phyloP scores from a whole-genome alignment of 1,284 basidiomycete species.

The Cystobasidiaceae sp. region DNA sequence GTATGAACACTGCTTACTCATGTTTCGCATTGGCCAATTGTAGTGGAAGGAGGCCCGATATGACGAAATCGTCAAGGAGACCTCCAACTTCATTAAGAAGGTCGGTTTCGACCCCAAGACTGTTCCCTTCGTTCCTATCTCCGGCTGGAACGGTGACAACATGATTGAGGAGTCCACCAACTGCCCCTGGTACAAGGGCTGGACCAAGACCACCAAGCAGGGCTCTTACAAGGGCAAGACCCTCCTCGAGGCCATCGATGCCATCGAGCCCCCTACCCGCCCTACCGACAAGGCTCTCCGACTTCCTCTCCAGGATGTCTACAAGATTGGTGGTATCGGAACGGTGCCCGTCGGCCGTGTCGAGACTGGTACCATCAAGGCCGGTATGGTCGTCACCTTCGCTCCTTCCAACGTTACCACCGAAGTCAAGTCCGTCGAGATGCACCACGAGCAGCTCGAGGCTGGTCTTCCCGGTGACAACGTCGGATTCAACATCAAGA shows the following conservation, averaged over 20 bases:
- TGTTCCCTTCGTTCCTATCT: constrained; percentile 98
- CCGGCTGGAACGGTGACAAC: constrained; percentile 99
- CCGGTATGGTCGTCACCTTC: constrained; percentile 93
- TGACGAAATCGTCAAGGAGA: constrained; percentile 99
- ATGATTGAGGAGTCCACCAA: constrained; percentile 97
- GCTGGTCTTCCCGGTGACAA: constrained; percentile 97
- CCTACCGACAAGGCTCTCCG: constrained; percentile 99
- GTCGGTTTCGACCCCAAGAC: constrained; percentile 99
- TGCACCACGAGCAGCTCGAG: constrained; percentile 99
- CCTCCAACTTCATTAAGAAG: constrained; percentile 99
- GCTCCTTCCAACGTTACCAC: constrained; percentile 97
- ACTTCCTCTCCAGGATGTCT: constrained; percentile 99
- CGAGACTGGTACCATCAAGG: constrained; percentile 99
- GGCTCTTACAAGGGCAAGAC: constrained; percentile 96
- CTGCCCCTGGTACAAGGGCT: constrained; percentile 99
- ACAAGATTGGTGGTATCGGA: constrained; percentile 99
- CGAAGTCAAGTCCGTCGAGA: constrained; percentile 98
- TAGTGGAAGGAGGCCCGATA: constrained; percentile 99
- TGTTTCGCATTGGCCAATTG: constrained; percentile 24
- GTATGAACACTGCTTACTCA: constrained; percentile 39
- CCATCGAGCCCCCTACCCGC: constrained; percentile 94
- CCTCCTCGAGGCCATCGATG: constrained; percentile 98
- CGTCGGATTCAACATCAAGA: constrained; percentile 93
- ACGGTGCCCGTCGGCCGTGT: constrained; percentile 99
- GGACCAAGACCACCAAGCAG: constrained; percentile 90